These are phyloP conservation scores for Globisporangium perplexum DNA, from an alignment of 352 stramenopile species.

Conservation along the genomic window DNA sequence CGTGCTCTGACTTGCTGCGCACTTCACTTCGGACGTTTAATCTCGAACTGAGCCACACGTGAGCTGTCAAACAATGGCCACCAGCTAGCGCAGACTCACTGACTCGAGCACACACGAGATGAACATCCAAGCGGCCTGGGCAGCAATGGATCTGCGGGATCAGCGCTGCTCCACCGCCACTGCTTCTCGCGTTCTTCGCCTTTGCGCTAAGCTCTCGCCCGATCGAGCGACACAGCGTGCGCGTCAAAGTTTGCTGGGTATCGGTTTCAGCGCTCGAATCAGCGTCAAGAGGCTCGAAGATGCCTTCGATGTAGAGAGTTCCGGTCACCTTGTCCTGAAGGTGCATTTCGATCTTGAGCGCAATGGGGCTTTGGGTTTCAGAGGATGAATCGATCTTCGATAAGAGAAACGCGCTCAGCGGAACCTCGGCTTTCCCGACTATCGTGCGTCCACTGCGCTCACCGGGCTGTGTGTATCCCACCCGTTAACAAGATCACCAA, in stretches of 20 bases:
- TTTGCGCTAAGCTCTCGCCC: conserved; percentile 8
- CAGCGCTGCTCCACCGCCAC: neutral
- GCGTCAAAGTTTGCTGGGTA: neutral
- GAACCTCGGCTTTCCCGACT: conserved; percentile 36
- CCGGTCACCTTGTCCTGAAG: conserved; percentile 29
- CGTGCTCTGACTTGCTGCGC: conserved; percentile 16
- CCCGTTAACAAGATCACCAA: too few species aligned
- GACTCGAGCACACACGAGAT: conserved; percentile 18
- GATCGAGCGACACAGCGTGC: conserved; percentile 9
- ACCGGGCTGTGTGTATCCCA: conserved; percentile 21
- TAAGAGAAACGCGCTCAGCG: conserved; percentile 27
- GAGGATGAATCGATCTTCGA: conserved; percentile 4
- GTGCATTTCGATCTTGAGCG: conserved; percentile 25
- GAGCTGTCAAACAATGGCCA: conserved; percentile 16
- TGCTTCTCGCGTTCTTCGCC: conserved; percentile 6
- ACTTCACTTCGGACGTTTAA: conserved; percentile 26
- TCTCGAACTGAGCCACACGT: conserved; percentile 35
- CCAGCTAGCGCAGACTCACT: conserved; percentile 2
- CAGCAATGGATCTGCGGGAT: neutral
- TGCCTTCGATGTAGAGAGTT: conserved; percentile 22
- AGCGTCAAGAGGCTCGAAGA: conserved; percentile 31
- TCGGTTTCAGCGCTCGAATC: conserved; percentile 6
- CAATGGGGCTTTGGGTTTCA: conserved; percentile 12
- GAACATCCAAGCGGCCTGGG: conserved; percentile 33
- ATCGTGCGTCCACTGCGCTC: conserved; percentile 27